A percentile compares a stretch with the other conserved stretches of the same genome.
These are phyloP conservation scores for Aspergillus novoparasiticus DNA, from an alignment of 2,329 filamentous ascomycete genomes.

Conservation along the genomic window DNA sequence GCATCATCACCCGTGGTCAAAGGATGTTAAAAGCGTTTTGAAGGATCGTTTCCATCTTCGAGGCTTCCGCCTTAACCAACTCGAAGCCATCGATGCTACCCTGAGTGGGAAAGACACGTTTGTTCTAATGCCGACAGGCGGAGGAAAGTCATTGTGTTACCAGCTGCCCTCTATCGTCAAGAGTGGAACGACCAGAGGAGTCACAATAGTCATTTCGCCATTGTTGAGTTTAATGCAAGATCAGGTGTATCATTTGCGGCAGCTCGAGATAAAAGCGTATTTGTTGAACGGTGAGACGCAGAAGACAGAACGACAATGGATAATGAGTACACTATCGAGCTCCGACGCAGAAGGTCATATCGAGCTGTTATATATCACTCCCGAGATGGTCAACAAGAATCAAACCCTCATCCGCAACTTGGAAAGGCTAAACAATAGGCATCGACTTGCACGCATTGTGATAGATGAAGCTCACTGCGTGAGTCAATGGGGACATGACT, in stretches of 20 bases:
- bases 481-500: conserved; percentile 98
- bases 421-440: conserved; percentile 66
- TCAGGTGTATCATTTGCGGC: conserved; percentile 80
- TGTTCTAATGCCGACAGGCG: conserved; percentile 95
- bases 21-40: conserved; percentile 78
- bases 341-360: conserved; percentile 72
- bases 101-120: conserved; percentile 86
- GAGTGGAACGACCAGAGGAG: conserved; percentile 75
- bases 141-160: conserved; percentile 95
- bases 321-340: conserved; percentile 67
- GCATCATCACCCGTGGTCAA: conserved; percentile 78
- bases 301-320: conserved; percentile 62
- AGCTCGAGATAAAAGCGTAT: conserved; percentile 75
- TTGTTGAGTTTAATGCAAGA: conserved; percentile 96
- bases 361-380: conserved; percentile 91
- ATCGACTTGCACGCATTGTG: conserved; percentile 83
- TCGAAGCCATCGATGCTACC: conserved; percentile 95
- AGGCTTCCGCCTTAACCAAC: conserved; percentile 86
- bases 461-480: conserved; percentile 99
- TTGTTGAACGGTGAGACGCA: conserved; percentile 78
- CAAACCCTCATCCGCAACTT: conserved; percentile 67
- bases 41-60: conserved; percentile 81
- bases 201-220: conserved; percentile 94
- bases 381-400: conserved; percentile 93
- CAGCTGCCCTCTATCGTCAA: conserved; percentile 86